Evolutionary conservation across 129 eudicot genomes (phyloP).

Genomic region (Tagetes erecta): DNA sequence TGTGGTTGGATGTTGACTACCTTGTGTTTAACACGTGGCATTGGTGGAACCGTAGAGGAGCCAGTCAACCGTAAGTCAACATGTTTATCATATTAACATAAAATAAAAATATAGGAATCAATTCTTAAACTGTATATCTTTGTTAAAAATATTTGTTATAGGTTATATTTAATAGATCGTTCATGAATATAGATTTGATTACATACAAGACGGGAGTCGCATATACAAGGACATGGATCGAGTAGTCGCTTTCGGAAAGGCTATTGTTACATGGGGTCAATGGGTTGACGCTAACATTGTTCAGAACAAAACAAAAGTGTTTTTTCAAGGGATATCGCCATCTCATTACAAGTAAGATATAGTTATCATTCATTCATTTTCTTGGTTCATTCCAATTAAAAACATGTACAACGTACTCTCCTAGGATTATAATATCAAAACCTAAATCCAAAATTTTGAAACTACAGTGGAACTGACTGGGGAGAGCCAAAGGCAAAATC

Average conservation of each 20-base stretch:
- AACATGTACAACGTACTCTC: background rate
- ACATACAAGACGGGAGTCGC: constrained; percentile 46
- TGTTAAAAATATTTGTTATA: background rate
- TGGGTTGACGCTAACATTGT: constrained; percentile 52
- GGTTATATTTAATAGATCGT: background rate
- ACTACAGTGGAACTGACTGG: constrained; percentile 71
- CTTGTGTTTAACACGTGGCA: constrained; percentile 73
- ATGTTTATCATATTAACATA: background rate
- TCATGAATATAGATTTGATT: constrained; percentile 58
- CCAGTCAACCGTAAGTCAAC: constrained; percentile 47
- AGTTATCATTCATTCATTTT: background rate
- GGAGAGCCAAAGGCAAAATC: constrained; percentile 56
- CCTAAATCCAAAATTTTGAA: background rate
- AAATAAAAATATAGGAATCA: background rate
- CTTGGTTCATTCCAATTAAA: background rate
- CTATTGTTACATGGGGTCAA: constrained; percentile 56
- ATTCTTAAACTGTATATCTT: background rate
- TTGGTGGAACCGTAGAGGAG: constrained; percentile 73
- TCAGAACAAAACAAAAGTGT: constrained; percentile 46
- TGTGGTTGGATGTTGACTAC: constrained; percentile 52
- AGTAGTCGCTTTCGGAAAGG: constrained; percentile 56
- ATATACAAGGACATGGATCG: constrained; percentile 62
- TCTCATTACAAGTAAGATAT: constrained; percentile 65
- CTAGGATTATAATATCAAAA: background rate
- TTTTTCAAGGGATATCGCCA: constrained; percentile 77